Evolutionary conservation across 306 rosid species (phyloP).

Genomic region (Dalbergia cochinchinensis): DNA sequence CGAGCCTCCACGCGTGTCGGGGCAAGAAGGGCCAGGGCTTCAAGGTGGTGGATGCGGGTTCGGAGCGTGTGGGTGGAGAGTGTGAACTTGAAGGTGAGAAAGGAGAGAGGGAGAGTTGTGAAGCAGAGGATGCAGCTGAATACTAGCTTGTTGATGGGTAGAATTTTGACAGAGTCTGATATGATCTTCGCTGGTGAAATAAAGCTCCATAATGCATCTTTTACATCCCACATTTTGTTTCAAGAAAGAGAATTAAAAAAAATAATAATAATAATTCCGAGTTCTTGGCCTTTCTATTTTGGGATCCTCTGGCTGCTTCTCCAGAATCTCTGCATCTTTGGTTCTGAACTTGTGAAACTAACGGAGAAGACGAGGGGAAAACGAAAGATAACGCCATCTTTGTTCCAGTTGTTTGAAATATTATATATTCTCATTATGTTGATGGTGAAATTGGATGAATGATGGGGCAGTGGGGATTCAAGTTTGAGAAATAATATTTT

Average conservation of each 20-base stretch:
- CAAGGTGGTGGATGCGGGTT: constrained; percentile 65
- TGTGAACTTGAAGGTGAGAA: constrained; percentile 57
- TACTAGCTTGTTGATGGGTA: constrained; percentile 53
- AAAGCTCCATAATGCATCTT: constrained; percentile 1
- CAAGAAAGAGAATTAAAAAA: too few species aligned
- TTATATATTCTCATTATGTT: not conserved
- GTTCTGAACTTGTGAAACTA: not conserved
- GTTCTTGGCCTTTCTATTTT: not conserved
- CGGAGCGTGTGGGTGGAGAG: constrained; percentile 60
- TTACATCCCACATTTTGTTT: constrained; percentile 51
- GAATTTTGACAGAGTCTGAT: constrained; percentile 48
- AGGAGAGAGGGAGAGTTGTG: constrained; percentile 70
- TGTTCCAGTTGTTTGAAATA: not conserved
- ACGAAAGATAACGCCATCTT: not conserved
- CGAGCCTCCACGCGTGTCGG: constrained; percentile 75
- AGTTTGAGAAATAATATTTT: too few species aligned
- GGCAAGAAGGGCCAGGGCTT: constrained; percentile 64
- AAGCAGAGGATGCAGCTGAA: constrained; percentile 56
- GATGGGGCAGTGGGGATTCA: not conserved
- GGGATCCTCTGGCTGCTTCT: not conserved
- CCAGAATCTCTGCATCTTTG: not conserved
- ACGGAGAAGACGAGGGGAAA: not conserved
- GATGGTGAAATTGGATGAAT: not conserved
- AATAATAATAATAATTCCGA: not conserved
- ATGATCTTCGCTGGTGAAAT: constrained; percentile 42